Conservation (phyloP, 2,329 filamentous ascomycete genomes). For the Colletotrichum sp. region DNA sequence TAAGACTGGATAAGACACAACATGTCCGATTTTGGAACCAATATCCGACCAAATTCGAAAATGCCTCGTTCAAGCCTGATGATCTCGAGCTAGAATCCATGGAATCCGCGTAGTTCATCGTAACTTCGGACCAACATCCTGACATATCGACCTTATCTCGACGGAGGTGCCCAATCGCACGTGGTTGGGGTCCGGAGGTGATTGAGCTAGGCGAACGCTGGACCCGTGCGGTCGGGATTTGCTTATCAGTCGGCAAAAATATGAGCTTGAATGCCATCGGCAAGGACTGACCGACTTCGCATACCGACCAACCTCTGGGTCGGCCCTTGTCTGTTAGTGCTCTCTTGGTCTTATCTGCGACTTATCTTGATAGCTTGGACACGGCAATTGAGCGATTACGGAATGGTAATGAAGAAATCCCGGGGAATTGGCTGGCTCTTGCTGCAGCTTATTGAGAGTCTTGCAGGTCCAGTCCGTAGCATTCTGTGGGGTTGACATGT, state of each 20-base stretch:
- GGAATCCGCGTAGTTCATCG: not conserved
- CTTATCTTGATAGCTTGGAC: conserved; percentile 1
- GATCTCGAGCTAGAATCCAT: not conserved
- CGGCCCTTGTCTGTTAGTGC: not conserved
- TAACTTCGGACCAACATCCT: not conserved
- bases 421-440: not conserved
- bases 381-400: not conserved
- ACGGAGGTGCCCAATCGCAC: not conserved
- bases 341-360: not conserved
- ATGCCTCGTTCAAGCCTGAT: not conserved
- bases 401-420: not conserved
- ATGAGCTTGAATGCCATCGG: not conserved
- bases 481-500: conserved; percentile 7
- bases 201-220: not conserved
- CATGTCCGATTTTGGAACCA: not conserved
- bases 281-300: not conserved
- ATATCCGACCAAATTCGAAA: not conserved
- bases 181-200: not conserved
- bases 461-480: not conserved
- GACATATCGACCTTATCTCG: not conserved
- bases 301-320: not conserved
- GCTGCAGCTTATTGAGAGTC: not conserved
- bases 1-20: not conserved
- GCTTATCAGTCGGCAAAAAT: conserved; percentile 8
- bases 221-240: not conserved